Evolutionary conservation across 2,329 filamentous ascomycete genomes (phyloP), one percentile per base, ranked within the genome.

Genomic region (Coniochaeta pulveracea): DNA sequence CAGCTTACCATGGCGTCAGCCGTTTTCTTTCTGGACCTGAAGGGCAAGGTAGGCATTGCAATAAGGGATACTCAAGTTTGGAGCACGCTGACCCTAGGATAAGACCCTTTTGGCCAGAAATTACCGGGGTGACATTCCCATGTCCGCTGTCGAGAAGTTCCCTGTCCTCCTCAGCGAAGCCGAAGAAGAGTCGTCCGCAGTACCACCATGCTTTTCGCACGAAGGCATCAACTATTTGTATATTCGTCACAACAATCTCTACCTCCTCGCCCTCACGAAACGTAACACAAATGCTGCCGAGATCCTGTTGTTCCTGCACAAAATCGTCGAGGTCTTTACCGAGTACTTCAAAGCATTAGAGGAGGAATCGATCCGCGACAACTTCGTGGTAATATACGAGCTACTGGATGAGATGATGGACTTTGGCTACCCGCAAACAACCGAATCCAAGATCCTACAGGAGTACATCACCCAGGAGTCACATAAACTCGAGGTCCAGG

Each of bases 331-430:
- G 58, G 91, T 98, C 43, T 98, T 98, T 56, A 98, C 91, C 38
- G 91, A 98, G 61, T 98, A 98, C 67, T 98, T 98, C 72, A 98
- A 98, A 60, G 89, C 93, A 43, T 72, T 98, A 39, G 91, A 98
- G 60, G 91, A 98, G 59, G 91, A 98, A 61, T 94, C 85, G 48
- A 98, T 98, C 56, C 78, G 91, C 48, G 91, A 98, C 67, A 98
- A 98, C 66, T 98, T 98, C 55, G 91, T 98, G 57, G 79, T 98
- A 54, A 98, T 98, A 52, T 98, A 98, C 68, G 91, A 98, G 61
- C 64, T 98, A 40, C 74, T 98, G 42, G 91, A 98, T 54, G 91
- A 98, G 66, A 98, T 98, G 91, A 98, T 98, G 91, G 91, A 98
- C 61, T 98, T 98, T 67, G 91, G 91, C 42, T 95, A 98, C 57